phyloP scores from a whole-genome alignment of 1,139 yeast genomes.

The Petasospora fabianii region DNA sequence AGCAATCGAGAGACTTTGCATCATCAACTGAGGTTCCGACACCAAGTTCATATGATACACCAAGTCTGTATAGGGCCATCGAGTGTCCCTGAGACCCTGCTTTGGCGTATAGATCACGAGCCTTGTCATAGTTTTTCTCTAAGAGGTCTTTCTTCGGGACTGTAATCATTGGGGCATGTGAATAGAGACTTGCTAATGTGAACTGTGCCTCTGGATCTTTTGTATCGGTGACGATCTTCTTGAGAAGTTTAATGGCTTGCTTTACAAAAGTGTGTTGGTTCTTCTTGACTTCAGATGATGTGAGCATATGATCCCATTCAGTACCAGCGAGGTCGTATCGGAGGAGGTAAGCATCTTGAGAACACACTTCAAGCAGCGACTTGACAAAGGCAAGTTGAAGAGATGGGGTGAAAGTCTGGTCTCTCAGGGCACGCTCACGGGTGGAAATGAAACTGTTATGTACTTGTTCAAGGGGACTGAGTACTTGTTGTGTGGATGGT shows the following conservation, averaged over 20 bases:
- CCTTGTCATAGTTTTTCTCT: constrained; percentile 53
- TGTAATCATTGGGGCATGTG: constrained; percentile 41
- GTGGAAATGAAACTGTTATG: constrained; percentile 1
- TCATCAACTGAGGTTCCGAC: constrained; percentile 50
- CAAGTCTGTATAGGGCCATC: constrained; percentile 61
- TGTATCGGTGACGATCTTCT: constrained; percentile 42
- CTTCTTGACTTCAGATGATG: constrained; percentile 42
- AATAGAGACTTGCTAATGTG: constrained; percentile 56
- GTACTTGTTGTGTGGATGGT: constrained; percentile 3
- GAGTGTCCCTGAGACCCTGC: constrained; percentile 56
- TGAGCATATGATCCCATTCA: constrained; percentile 16
- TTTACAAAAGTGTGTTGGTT: constrained; percentile 52
- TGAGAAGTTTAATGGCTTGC: constrained; percentile 55
- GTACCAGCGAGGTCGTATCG: constrained; percentile 44
- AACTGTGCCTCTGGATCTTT: constrained; percentile 50
- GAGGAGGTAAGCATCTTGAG: constrained; percentile 36
- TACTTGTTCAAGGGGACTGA: constrained; percentile 7
- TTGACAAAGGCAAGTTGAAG: constrained; percentile 52
- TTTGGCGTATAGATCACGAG: constrained; percentile 52
- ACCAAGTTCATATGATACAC: constrained; percentile 65
- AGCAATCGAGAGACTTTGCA: constrained; percentile 46
- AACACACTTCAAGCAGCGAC: constrained; percentile 42
- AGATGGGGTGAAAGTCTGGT: constrained; percentile 2
- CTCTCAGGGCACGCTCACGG: background rate
- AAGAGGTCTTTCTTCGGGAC: constrained; percentile 39